Evolutionary conservation across 1,284 basidiomycete genomes (phyloP), one percentile per base, ranked within the genome.

Genomic region (Neonothopanus nambi): DNA sequence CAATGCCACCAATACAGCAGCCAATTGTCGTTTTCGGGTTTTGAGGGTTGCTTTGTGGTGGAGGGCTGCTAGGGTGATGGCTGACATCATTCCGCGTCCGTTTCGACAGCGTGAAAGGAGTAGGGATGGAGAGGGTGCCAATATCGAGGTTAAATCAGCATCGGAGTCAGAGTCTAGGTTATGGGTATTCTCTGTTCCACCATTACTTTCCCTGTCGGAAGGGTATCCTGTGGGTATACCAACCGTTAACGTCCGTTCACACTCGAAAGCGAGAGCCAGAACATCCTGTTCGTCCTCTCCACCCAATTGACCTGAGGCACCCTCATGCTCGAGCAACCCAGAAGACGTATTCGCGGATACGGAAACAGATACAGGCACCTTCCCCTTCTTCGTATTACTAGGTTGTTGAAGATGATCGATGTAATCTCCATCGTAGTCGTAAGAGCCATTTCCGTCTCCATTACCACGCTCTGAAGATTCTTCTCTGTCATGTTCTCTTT

Each of bases 301-400:
- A n/a, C n/a, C n/a, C n/a, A n/a, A n/a, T n/a, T n/a, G n/a, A n/a
- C n/a, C n/a, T n/a, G n/a, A n/a, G n/a, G n/a, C n/a, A n/a, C n/a
- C n/a, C n/a, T n/a, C 21, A 30, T 23, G 13, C 8, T 20, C 41
- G 3, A 26, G 26, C 18, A 21, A 42, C 3, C 41, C 21, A n/a
- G n/a, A n/a, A n/a, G n/a, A 66, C 63, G 61, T 75, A 72, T 13
- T 72, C n/a, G n/a, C n/a, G n/a, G n/a, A n/a, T n/a, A n/a, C n/a
- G n/a, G n/a, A n/a, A n/a, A n/a, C n/a, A n/a, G n/a, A n/a, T n/a
- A n/a, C 71, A 3, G 89, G 89, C 9, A 91, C 89, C 65, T 91
- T 91, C 48, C 89, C 77, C 73, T 91, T 91, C 79, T 91, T 91
- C 42, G 87, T 87, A 64, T 91, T 91, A n/a, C 85, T 86, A 6